Conservation (phyloP, 164 flowering plant genomes). For the Chimonanthus salicifolius region DNA sequence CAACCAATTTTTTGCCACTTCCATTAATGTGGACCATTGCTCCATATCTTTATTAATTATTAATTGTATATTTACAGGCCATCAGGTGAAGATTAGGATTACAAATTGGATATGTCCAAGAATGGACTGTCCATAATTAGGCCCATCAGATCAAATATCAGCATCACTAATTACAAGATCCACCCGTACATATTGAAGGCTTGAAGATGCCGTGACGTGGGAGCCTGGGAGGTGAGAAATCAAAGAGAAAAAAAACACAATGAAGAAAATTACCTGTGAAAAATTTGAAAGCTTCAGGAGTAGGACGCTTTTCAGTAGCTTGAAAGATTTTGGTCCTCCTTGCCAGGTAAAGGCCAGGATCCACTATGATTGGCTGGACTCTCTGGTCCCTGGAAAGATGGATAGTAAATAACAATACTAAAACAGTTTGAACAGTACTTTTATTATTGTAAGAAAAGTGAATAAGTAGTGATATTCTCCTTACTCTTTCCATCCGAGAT, state of each 20-base stretch:
- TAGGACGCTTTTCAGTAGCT: slow-evolving; percentile 78
- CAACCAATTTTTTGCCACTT: no score
- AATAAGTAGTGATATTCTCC: slow-evolving; percentile 20
- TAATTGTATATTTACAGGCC: no score
- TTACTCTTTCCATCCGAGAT: slow-evolving; percentile 99
- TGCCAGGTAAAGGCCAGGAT: slow-evolving; percentile 72
- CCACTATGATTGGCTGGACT: slow-evolving; percentile 68
- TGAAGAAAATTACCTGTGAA: slow-evolving; percentile 64
- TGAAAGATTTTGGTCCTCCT: slow-evolving; percentile 70
- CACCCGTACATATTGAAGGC: neutral
- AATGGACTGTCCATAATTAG: neutral
- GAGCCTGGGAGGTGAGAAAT: neutral
- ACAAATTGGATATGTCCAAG: neutral
- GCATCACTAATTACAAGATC: neutral
- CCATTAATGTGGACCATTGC: no score
- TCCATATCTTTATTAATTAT: no score
- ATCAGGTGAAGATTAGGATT: no score
- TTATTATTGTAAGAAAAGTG: neutral
- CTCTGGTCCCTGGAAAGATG: slow-evolving; percentile 47
- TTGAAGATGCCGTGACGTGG: neutral
- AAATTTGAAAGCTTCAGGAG: slow-evolving; percentile 79
- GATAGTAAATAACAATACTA: neutral
- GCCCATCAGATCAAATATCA: neutral
- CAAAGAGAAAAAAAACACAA: neutral
- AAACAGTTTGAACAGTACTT: neutral